A percentile compares a stretch with the other conserved stretches of the same genome.
Conservation (phyloP, 2,329 filamentous ascomycete species). For the Dactylonectria macrodidyma region DNA sequence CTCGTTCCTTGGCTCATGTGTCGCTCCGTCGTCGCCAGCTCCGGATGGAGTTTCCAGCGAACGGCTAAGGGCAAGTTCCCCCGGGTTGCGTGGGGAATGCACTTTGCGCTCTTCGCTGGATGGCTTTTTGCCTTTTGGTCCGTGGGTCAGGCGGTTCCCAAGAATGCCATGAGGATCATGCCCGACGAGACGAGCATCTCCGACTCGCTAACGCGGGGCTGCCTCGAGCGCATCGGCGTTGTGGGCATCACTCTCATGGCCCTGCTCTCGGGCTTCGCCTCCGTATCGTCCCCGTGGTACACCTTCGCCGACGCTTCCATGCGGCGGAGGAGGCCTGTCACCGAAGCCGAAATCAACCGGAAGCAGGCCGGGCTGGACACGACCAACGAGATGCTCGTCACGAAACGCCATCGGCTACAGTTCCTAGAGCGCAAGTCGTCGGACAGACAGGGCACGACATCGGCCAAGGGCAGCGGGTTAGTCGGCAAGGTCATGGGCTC, state of each 20-base stretch:
- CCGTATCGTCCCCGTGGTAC: conserved; percentile 90
- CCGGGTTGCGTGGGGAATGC: conserved; percentile 75
- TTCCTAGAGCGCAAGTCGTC: conserved; percentile 76
- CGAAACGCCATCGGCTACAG: conserved; percentile 81
- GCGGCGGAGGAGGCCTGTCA: conserved; percentile 69
- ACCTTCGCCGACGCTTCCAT: conserved; percentile 77
- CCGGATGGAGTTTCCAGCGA: conserved; percentile 75
- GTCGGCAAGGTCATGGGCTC: conserved; percentile 82
- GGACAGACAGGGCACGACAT: conserved; percentile 46
- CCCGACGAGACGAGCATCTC: conserved; percentile 51
- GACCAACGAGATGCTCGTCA: conserved; percentile 82
- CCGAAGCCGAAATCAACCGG: conserved; percentile 81
- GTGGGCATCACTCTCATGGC: conserved; percentile 92
- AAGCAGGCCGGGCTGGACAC: conserved; percentile 86
- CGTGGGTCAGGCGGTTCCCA: conserved; percentile 75
- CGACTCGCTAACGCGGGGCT: conserved; percentile 64
- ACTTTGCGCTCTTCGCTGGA: conserved; percentile 71
- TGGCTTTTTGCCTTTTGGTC: conserved; percentile 87
- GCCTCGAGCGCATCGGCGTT: conserved; percentile 81
- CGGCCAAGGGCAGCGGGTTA: conserved; percentile 65
- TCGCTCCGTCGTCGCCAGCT: conserved; percentile 71
- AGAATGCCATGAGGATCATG: conserved; percentile 48
- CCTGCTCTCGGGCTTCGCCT: conserved; percentile 88
- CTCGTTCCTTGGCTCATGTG: conserved; percentile 86
- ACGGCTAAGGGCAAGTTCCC: conserved; percentile 70